phyloP scores from a whole-genome alignment of 2,329 filamentous ascomycete genomes.

The Epichloe sibirici region DNA sequence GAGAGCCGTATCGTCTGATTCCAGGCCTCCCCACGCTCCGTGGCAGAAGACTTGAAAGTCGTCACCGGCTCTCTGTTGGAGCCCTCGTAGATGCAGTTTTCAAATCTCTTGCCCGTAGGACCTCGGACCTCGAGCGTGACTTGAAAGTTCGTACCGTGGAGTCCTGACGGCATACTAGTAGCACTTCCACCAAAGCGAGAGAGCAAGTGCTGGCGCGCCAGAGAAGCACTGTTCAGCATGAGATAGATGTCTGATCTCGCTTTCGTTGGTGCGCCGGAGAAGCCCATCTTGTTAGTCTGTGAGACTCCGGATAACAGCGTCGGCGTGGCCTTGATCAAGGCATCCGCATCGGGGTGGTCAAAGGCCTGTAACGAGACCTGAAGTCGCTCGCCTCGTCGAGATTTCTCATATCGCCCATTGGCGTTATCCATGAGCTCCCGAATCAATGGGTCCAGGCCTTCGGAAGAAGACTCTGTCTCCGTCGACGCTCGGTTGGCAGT shows the following conservation, averaged over 20 bases:
- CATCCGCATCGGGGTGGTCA: slow-evolving; percentile 62
- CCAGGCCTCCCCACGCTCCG: slow-evolving; percentile 73
- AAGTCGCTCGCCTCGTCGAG: slow-evolving; percentile 59
- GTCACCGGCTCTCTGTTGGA: slow-evolving; percentile 71
- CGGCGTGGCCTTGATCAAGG: slow-evolving; percentile 72
- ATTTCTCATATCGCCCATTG: slow-evolving; percentile 63
- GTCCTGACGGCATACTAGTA: slow-evolving; percentile 49
- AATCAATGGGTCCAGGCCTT: slow-evolving; percentile 64
- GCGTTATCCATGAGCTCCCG: slow-evolving; percentile 60
- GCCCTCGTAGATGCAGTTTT: slow-evolving; percentile 76
- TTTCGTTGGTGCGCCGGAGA: slow-evolving; percentile 81
- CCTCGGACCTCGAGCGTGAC: slow-evolving; percentile 81
- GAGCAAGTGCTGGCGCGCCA: slow-evolving; percentile 63
- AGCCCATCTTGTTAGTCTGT: slow-evolving; percentile 81
- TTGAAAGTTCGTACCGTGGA: slow-evolving; percentile 65
- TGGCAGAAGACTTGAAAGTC: slow-evolving; percentile 76
- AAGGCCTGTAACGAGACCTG: slow-evolving; percentile 74
- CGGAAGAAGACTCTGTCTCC: slow-evolving; percentile 45
- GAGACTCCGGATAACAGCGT: slow-evolving; percentile 72
- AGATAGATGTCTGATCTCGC: slow-evolving; percentile 90
- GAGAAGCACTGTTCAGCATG: slow-evolving; percentile 65
- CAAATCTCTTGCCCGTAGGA: slow-evolving; percentile 65
- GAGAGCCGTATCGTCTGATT: slow-evolving; percentile 76
- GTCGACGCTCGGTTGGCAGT: slow-evolving; percentile 38
- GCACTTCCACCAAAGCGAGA: slow-evolving; percentile 62